These are phyloP conservation scores for Ophiostoma piceae DNA, from an alignment of 2,329 filamentous ascomycete species.

Conservation along the genomic window DNA sequence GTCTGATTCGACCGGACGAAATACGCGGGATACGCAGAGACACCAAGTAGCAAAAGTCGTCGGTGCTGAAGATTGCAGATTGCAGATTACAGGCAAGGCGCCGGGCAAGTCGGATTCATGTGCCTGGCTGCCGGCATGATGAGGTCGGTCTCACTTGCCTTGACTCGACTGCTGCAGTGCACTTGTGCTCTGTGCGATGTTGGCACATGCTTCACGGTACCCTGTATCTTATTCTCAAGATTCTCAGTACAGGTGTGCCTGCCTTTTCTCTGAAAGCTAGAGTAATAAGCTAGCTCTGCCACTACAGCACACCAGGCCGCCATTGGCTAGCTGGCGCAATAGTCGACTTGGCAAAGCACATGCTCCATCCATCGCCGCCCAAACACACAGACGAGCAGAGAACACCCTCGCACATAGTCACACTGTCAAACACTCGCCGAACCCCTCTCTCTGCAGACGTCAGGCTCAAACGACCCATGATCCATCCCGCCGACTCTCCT, in stretches of 20 bases:
- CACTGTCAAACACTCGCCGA: not conserved
- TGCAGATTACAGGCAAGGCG: not conserved
- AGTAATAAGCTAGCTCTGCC: not conserved
- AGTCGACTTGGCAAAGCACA: constrained; percentile 3
- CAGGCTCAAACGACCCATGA: not conserved
- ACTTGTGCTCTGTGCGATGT: not conserved
- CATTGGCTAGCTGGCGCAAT: constrained; percentile 2
- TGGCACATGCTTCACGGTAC: not conserved
- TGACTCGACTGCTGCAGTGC: too few relatives aligned
- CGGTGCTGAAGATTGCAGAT: not conserved
- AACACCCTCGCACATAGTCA: not conserved
- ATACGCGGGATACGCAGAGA: constrained; percentile 1
- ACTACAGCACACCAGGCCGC: not conserved
- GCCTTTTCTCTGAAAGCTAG: not conserved
- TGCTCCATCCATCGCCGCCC: constrained; percentile 1
- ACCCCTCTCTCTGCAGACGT: not conserved
- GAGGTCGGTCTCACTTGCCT: not conserved
- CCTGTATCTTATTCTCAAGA: too few relatives aligned
- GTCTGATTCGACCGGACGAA: constrained; percentile 7
- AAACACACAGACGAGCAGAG: not conserved
- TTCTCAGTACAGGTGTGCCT: not conserved
- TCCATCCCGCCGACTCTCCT: not conserved
- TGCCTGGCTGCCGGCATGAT: not conserved
- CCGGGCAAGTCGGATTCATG: constrained; percentile 2
- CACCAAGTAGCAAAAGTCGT: not conserved